Conservation (phyloP, 768 basidiomycete genomes). For the Collybiopsis luxurians region DNA sequence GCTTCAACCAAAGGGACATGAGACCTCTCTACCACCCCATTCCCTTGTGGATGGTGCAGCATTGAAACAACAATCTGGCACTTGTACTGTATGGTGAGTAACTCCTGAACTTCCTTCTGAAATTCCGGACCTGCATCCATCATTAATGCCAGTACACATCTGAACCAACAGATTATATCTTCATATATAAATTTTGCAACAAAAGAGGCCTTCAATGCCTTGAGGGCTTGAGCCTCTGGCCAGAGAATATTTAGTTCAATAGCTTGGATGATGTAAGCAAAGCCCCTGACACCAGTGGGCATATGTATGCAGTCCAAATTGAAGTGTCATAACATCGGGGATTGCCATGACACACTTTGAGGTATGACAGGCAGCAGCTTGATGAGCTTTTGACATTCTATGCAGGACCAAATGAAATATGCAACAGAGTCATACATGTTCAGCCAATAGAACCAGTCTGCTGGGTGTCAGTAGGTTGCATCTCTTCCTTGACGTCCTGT, state of each 20-base stretch:
- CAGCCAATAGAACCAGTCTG: too few species aligned
- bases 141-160: constrained; percentile 14
- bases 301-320: constrained; percentile 28
- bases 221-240: constrained; percentile 18
- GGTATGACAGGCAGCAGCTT: constrained; percentile 16
- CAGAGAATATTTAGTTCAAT: constrained; percentile 18
- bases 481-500: constrained; percentile 28
- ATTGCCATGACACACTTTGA: constrained; percentile 15
- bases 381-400: neutral
- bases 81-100: constrained; percentile 20
- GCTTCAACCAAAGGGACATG: constrained; percentile 22
- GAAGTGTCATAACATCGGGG: constrained; percentile 21
- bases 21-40: constrained; percentile 25
- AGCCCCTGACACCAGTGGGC: constrained; percentile 19
- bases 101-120: constrained; percentile 17
- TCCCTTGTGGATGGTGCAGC: constrained; percentile 25
- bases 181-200: constrained; percentile 29
- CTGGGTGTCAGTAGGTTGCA: too few species aligned
- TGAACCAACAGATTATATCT: constrained; percentile 23
- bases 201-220: constrained; percentile 7
- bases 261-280: constrained; percentile 23
- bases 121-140: constrained; percentile 30
- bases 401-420: too few species aligned
- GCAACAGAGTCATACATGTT: too few species aligned
- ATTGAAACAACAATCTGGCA: constrained; percentile 24